These are phyloP conservation scores for Naematelia aurantialba DNA, from an alignment of 768 basidiomycete species.

Conservation along the genomic window DNA sequence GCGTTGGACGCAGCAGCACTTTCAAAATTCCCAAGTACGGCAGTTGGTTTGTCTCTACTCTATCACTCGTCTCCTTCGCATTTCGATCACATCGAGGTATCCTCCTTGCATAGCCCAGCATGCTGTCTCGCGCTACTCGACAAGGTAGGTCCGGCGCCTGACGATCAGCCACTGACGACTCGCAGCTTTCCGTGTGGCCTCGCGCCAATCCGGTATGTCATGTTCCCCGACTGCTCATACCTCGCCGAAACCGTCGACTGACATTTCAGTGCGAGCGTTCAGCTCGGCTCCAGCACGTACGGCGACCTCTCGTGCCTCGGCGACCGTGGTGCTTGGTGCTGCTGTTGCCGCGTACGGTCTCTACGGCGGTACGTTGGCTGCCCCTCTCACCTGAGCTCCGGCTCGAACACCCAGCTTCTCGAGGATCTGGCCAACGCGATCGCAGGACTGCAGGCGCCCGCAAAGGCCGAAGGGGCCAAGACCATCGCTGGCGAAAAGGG, in stretches of 20 bases:
- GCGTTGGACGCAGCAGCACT: too few species aligned
- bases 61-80: too few species aligned
- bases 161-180: neutral
- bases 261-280: conserved; percentile 30
- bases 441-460: conserved; percentile 18
- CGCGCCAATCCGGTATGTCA: conserved; percentile 38
- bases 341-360: conserved; percentile 28
- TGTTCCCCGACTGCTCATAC: conserved; percentile 10
- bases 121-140: conserved; percentile 39
- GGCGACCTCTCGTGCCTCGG: conserved; percentile 16
- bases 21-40: too few species aligned
- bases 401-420: too few species aligned
- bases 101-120: too few species aligned
- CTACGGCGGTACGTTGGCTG: conserved; percentile 28
- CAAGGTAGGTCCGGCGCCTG: conserved; percentile 19
- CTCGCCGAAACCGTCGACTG: neutral
- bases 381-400: neutral
- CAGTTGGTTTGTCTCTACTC: too few species aligned
- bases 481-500: conserved; percentile 46
- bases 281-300: conserved; percentile 30
- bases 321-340: conserved; percentile 28
- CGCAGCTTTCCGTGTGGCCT: conserved; percentile 41
- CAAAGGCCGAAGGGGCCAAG: conserved; percentile 37
- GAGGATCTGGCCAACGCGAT: too few species aligned
- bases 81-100: too few species aligned